phyloP scores from a whole-genome alignment of 352 stramenopile species.

The Pythium phragmiticola region DNA sequence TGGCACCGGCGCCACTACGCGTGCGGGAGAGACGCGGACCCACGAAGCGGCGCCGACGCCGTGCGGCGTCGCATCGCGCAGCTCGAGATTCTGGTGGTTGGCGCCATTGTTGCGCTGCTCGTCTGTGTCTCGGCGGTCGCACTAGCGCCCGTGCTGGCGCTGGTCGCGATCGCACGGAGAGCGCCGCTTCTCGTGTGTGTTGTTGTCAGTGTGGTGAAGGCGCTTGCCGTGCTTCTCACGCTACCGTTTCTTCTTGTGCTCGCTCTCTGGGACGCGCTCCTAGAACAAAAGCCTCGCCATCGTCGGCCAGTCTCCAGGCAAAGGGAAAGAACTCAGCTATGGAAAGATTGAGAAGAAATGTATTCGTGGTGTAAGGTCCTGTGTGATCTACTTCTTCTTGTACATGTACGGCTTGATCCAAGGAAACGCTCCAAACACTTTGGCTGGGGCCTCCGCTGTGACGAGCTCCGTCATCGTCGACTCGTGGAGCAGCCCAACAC shows the following conservation, averaged over 20 bases:
- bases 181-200: neutral
- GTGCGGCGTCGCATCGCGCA: neutral
- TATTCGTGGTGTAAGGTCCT: neutral
- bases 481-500: slow-evolving; percentile 24
- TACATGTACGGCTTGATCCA: slow-evolving; percentile 33
- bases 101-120: neutral
- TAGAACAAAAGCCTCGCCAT: neutral
- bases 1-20: slow-evolving; percentile 10
- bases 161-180: slow-evolving; percentile 1
- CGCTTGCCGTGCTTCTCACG: neutral
- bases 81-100: neutral
- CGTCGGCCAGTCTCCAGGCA: neutral
- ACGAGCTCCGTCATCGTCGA: slow-evolving; percentile 30
- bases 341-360: neutral
- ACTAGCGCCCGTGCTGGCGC: neutral
- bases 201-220: neutral
- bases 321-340: neutral
- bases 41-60: neutral
- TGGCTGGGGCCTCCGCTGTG: slow-evolving; percentile 15
- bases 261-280: neutral
- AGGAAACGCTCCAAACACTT: slow-evolving; percentile 22
- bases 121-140: neutral
- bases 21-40: slow-evolving; percentile 1
- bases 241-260: slow-evolving; percentile 4
- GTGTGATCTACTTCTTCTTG: slow-evolving; percentile 21